Conservation (phyloP, 345 rosid genomes). For the Capsella bursapastoris region DNA sequence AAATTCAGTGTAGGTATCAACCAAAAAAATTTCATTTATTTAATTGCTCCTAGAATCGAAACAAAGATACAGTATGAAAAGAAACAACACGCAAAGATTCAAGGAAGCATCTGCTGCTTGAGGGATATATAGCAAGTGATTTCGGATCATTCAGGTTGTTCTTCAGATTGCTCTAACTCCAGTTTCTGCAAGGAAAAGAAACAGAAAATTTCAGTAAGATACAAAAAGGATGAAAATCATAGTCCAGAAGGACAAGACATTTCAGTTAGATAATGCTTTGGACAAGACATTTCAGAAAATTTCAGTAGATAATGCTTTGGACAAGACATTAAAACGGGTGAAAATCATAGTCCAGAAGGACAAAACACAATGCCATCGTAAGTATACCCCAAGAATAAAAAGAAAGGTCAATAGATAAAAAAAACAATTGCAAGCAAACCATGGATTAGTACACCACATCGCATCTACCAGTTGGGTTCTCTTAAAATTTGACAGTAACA, state of each 20-base stretch:
- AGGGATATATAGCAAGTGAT: background rate
- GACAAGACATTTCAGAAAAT: background rate
- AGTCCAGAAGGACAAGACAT: background rate
- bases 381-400: no score
- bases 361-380: no score
- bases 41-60: slow-evolving; percentile 33
- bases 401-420: no score
- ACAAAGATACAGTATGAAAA: slow-evolving; percentile 33
- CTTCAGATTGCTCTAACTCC: slow-evolving; percentile 42
- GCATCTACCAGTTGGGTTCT: slow-evolving; percentile 12
- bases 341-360: background rate
- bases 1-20: slow-evolving; percentile 3
- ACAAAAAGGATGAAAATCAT: background rate
- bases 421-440: no score
- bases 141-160: slow-evolving; percentile 34
- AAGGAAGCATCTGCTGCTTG: slow-evolving; percentile 26
- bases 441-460: background rate
- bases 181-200: slow-evolving; percentile 34
- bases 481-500: background rate
- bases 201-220: background rate
- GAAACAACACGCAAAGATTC: slow-evolving; percentile 14
- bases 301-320: background rate
- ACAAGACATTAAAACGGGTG: background rate
- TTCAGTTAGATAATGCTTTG: no score
- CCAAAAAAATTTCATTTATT: slow-evolving; percentile 26